Evolutionary conservation across 257 asterid genomes (phyloP).

Genomic region (Rhazya stricta): DNA sequence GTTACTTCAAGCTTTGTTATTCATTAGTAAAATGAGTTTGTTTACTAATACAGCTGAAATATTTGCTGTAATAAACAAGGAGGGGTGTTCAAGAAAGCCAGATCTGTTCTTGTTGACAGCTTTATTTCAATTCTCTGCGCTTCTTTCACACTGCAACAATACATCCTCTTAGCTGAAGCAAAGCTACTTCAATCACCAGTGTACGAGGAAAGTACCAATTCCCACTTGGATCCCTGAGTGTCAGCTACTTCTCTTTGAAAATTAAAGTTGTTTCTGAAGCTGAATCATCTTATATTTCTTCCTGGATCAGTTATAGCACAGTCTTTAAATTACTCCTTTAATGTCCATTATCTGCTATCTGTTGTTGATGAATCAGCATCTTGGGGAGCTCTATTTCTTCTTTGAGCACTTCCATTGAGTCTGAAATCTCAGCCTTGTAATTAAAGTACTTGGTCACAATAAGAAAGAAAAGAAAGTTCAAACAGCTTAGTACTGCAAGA

Average conservation of each 20-base stretch:
- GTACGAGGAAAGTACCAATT: neutral
- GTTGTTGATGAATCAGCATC: neutral
- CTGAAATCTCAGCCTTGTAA: slow-evolving; percentile 75
- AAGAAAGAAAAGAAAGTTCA: slow-evolving; percentile 51
- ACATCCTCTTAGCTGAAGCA: slow-evolving; percentile 2
- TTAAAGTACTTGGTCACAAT: slow-evolving; percentile 48
- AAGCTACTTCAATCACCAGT: no score
- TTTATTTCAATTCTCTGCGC: slow-evolving; percentile 11
- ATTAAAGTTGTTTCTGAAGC: neutral
- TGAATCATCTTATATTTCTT: neutral
- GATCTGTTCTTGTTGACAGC: neutral
- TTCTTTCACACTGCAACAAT: neutral
- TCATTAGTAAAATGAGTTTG: neutral
- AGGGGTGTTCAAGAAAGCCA: neutral
- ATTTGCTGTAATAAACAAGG: slow-evolving; percentile 5
- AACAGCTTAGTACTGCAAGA: slow-evolving; percentile 46
- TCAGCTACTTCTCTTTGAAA: neutral
- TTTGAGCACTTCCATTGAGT: slow-evolving; percentile 51
- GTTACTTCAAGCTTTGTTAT: neutral
- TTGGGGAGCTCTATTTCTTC: slow-evolving; percentile 42
- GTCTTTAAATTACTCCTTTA: neutral
- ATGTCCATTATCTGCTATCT: neutral
- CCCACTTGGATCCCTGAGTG: neutral
- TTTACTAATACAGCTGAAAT: slow-evolving; percentile 1
- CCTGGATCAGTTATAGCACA: neutral